A percentile compares a stretch with the other conserved stretches of the same genome.
phyloP scores from a whole-genome alignment of 2,329 filamentous ascomycete genomes.

The Annulohypoxylon truncatum region DNA sequence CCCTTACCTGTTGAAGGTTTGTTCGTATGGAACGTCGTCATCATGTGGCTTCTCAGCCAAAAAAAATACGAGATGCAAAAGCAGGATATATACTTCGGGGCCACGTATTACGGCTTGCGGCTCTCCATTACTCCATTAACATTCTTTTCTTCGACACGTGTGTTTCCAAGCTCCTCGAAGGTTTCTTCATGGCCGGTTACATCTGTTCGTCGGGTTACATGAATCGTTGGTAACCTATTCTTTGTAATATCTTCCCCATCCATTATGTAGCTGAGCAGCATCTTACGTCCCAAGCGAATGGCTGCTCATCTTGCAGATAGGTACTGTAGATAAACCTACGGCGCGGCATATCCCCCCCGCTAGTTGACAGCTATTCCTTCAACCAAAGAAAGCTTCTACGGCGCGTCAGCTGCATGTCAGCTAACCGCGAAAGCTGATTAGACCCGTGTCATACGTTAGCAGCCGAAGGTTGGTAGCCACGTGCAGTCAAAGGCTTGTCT shows the following conservation, averaged over 20 bases:
- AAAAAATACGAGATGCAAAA: slow-evolving; percentile 34
- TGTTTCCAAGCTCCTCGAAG: slow-evolving; percentile 8
- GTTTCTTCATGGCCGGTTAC: slow-evolving; percentile 20
- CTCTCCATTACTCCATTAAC: slow-evolving; percentile 13
- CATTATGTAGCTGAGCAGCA: slow-evolving; percentile 17
- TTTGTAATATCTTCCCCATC: not conserved
- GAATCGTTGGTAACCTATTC: slow-evolving; percentile 8
- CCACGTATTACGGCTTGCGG: slow-evolving; percentile 33
- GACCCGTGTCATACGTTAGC: slow-evolving; percentile 14
- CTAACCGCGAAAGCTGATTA: slow-evolving; percentile 7
- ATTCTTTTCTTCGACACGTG: not conserved
- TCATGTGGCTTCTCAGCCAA: slow-evolving; percentile 6
- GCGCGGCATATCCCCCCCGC: slow-evolving; percentile 4
- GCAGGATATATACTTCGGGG: slow-evolving; percentile 35
- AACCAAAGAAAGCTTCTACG: slow-evolving; percentile 23
- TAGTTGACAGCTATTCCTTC: slow-evolving; percentile 20
- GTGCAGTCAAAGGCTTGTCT: slow-evolving; percentile 19
- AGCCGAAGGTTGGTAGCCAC: slow-evolving; percentile 18
- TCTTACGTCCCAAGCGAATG: slow-evolving; percentile 24
- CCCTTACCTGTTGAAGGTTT: slow-evolving; percentile 18
- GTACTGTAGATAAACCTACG: slow-evolving; percentile 8
- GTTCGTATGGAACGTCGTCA: slow-evolving; percentile 36
- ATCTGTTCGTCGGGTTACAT: slow-evolving; percentile 8
- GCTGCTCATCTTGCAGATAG: slow-evolving; percentile 27
- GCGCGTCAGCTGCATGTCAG: slow-evolving; percentile 37